Base-by-base conservation (phyloP, 352 stramenopile genomes). In the Thalassiosira allenii region DNA sequence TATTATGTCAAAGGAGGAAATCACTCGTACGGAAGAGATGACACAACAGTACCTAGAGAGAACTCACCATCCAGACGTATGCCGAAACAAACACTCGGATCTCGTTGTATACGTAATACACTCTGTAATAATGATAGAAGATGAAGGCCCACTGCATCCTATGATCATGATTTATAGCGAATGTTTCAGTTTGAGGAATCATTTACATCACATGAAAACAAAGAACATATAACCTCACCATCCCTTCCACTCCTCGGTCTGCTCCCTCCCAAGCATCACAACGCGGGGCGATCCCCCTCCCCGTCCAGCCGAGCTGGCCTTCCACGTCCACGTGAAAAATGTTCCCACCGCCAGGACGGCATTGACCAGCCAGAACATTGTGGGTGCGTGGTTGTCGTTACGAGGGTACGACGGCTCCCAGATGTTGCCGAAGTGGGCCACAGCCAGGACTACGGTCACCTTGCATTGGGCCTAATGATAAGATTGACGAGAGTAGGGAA, bases 141-240 rank as follows among this genome's bases (percentile, higher is more conserved):
- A 96, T 87, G 58, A 96, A 96, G 17, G 91, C 92, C 77, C 91
- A 95, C 78, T 96, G 91, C 90, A 96, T 95, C n/a, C n/a, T n/a
- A n/a, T n/a, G n/a, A n/a, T n/a, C n/a, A n/a, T n/a, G n/a, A 65
- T 65, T 25, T 29, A 57, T 47, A 61, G 44, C 58, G 47, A 61
- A 83, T 71, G 29, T 4, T 51, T 69, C 33, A 33, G 22, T 29
- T 37, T 59, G 22, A 69, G 61, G 44, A 20, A 5, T 32, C 34
- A 56, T 43, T 3, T 4, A 63, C 41, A 22, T 43, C 41, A 23
- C 23, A 17, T 75, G 2, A 95, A 75, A 29, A 96, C 84, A 65
- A 96, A 95, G 49, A 91, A 91, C 62, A 91, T 82, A 96, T 90
- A 92, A 96, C 95, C n/a, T n/a, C n/a, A n/a, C 86, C 89, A 93